These are phyloP conservation scores for Calycina herbarum DNA, from an alignment of 2,329 filamentous ascomycete species.

Conservation along the genomic window DNA sequence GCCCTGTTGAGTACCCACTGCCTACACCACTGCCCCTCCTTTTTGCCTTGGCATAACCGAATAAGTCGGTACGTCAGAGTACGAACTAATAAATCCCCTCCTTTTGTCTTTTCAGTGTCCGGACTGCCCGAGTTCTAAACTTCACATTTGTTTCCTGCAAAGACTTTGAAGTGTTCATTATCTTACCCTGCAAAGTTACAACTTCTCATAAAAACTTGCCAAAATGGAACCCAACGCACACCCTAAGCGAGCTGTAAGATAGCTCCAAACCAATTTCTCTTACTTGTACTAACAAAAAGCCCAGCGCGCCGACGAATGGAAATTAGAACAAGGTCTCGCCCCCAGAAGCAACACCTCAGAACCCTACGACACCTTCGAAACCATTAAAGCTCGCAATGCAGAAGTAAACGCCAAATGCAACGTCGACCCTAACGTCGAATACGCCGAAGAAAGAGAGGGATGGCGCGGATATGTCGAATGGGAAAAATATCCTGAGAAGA, in stretches of 20 bases:
- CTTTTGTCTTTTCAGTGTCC: not conserved
- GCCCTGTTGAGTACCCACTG: not conserved
- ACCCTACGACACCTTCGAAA: conserved; percentile 1
- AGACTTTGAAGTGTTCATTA: not conserved
- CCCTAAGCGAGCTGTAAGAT: not conserved
- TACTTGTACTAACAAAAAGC: not conserved
- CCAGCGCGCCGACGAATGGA: conserved; percentile 14
- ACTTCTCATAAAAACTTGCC: not conserved
- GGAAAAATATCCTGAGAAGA: conserved; percentile 15
- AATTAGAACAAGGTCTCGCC: conserved; percentile 12
- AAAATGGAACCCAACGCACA: not conserved
- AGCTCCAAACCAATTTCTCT: not conserved
- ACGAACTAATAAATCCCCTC: not conserved
- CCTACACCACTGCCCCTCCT: not conserved
- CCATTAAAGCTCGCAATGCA: not conserved
- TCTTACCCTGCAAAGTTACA: not conserved
- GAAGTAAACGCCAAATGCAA: not conserved
- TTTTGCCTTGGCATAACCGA: not conserved
- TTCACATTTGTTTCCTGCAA: not conserved
- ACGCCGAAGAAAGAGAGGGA: conserved; percentile 10
- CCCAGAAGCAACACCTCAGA: not conserved
- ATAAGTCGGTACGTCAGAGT: not conserved
- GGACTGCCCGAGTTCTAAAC: not conserved
- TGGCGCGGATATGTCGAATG: conserved; percentile 15
- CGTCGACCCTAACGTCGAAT: conserved; percentile 3